These are phyloP conservation scores for Zygoascus hellenicus DNA, from an alignment of 1,139 yeast species.

Conservation along the genomic window DNA sequence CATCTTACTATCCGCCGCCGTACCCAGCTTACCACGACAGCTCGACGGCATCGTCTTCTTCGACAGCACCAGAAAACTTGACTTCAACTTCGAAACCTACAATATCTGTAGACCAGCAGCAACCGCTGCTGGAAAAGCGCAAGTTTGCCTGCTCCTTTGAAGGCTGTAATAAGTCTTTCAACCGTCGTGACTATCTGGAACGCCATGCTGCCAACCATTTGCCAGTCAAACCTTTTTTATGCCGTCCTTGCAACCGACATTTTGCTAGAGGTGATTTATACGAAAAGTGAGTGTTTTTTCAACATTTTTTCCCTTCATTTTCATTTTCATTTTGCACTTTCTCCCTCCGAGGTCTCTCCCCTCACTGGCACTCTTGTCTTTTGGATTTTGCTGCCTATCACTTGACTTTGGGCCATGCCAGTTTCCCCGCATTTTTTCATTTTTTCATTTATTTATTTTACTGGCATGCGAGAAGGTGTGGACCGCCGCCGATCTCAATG, in stretches of 20 bases:
- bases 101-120: too few relatives aligned
- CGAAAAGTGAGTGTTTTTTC: conserved; percentile 24
- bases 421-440: too few relatives aligned
- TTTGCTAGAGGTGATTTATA: conserved; percentile 33
- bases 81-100: too few relatives aligned
- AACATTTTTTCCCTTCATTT: not conserved
- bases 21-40: too few relatives aligned
- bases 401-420: not conserved
- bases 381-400: not conserved
- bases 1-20: too few relatives aligned
- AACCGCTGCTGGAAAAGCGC: conserved; percentile 5
- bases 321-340: too few relatives aligned
- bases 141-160: conserved; percentile 30
- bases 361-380: not conserved
- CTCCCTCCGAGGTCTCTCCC: not conserved
- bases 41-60: too few relatives aligned
- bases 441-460: too few relatives aligned
- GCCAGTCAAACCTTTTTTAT: conserved; percentile 31
- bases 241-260: conserved; percentile 32
- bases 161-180: conserved; percentile 36
- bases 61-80: too few relatives aligned
- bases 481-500: too few relatives aligned
- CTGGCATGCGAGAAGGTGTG: too few relatives aligned
- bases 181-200: conserved; percentile 36
- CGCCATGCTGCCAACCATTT: conserved; percentile 37